phyloP scores from a whole-genome alignment of 495 filamentous ascomycete genomes.

The Tuber calosporum region DNA sequence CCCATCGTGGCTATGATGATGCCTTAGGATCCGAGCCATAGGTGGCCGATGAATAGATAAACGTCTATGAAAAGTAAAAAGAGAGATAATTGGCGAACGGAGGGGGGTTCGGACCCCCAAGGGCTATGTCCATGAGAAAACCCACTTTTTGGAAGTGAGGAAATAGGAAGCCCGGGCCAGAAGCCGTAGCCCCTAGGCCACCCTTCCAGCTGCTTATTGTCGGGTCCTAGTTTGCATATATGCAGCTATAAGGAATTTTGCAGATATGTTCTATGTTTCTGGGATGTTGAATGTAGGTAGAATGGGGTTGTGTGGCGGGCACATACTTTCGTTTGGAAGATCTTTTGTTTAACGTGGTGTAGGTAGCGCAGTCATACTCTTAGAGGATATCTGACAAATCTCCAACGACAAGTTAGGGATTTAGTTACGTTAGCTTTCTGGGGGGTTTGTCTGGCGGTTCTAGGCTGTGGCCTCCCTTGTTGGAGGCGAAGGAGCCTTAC shows the following conservation, averaged over 20 bases:
- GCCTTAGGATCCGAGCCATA: neutral
- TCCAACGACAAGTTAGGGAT: neutral
- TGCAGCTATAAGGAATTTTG: neutral
- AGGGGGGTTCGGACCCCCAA: too few species aligned
- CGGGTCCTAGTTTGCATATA: neutral
- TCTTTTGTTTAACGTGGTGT: too few species aligned
- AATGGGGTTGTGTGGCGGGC: neutral
- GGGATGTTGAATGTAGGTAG: neutral
- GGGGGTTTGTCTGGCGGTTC: neutral
- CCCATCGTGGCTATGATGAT: too few species aligned
- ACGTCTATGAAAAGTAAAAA: neutral
- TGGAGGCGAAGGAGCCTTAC: neutral
- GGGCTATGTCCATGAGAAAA: too few species aligned
- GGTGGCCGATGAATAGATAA: neutral
- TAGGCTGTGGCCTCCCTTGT: neutral
- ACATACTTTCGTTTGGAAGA: neutral
- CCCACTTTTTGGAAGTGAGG: conserved; percentile 32
- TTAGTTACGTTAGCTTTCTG: neutral
- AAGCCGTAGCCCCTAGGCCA: conserved; percentile 36
- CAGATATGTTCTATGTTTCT: neutral
- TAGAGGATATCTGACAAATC: neutral
- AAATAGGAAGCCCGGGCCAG: conserved; percentile 23
- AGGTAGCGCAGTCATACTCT: neutral
- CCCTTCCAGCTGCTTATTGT: conserved; percentile 38
- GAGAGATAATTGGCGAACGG: conserved; percentile 12